Evolutionary conservation across 768 basidiomycete genomes (phyloP).

Genomic region (Rossbeevera mucosa): DNA sequence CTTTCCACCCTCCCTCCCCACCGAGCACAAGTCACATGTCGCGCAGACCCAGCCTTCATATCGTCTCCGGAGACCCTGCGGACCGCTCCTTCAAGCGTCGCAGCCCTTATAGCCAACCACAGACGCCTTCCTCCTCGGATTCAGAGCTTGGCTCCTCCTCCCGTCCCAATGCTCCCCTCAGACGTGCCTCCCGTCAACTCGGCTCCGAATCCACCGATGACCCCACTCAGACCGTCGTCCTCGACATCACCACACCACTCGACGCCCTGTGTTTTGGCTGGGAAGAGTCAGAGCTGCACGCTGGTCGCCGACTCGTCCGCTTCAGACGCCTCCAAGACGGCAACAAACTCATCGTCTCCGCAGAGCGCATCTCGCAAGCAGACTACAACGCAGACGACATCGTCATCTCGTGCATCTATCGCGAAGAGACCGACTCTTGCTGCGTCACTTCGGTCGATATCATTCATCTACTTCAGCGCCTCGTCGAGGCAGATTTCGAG

Average conservation of each 20-base stretch:
- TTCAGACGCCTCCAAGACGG: conserved; percentile 80
- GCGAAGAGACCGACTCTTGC: conserved; percentile 68
- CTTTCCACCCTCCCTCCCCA: background rate
- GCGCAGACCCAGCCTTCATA: conserved; percentile 27
- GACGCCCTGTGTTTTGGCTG: conserved; percentile 53
- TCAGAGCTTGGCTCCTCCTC: conserved; percentile 33
- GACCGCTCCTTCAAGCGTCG: conserved; percentile 34
- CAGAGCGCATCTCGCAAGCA: conserved; percentile 67
- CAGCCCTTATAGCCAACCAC: conserved; percentile 37
- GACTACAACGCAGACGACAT: conserved; percentile 71
- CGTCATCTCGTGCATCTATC: conserved; percentile 94
- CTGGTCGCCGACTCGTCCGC: conserved; percentile 79
- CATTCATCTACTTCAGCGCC: conserved; percentile 83
- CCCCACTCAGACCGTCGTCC: conserved; percentile 48
- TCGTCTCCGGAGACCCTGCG: conserved; percentile 18
- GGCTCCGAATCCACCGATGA: conserved; percentile 37
- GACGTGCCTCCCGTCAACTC: conserved; percentile 23
- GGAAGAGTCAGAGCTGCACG: conserved; percentile 59
- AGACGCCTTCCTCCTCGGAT: conserved; percentile 39
- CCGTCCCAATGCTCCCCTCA: conserved; percentile 11
- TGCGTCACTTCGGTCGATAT: conserved; percentile 95
- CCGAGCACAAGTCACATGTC: conserved; percentile 1
- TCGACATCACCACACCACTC: conserved; percentile 58
- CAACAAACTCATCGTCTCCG: conserved; percentile 69
- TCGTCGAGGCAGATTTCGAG: conserved; percentile 70